Percentiles rank a stretch among this genome's conserved stretches.
Conservation (phyloP, 371 early-diverging fungal species). For the Mucor piriformis region DNA sequence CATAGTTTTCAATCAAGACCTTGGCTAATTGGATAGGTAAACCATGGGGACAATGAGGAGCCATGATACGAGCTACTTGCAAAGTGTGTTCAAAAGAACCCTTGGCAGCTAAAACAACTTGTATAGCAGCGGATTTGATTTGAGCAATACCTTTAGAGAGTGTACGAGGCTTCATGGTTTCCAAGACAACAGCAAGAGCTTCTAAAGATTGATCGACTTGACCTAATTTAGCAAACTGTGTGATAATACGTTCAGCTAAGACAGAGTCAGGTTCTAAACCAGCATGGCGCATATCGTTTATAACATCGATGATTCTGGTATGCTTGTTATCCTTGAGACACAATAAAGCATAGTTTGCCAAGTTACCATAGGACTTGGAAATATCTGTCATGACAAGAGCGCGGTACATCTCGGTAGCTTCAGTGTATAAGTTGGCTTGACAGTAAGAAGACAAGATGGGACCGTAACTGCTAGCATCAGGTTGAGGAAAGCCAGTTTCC, state of each 20-base stretch:
- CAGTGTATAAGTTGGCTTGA: conserved; percentile 21
- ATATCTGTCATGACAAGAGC: conserved; percentile 43
- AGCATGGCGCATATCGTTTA: conserved; percentile 40
- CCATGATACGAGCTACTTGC: conserved; percentile 20
- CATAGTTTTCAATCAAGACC: conserved; percentile 23
- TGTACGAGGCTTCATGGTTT: conserved; percentile 34
- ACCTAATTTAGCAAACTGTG: conserved; percentile 19
- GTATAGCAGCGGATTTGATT: conserved; percentile 22
- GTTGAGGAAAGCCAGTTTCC: conserved; percentile 27
- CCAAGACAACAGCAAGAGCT: conserved; percentile 28
- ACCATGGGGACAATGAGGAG: conserved; percentile 20
- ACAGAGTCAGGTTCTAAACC: conserved; percentile 47
- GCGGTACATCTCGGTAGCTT: conserved; percentile 37
- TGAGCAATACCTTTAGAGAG: conserved; percentile 28
- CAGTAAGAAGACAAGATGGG: conserved; percentile 51
- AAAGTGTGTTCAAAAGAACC: conserved; percentile 17
- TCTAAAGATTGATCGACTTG: conserved; percentile 23
- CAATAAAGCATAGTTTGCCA: conserved; percentile 49
- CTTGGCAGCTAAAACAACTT: conserved; percentile 10
- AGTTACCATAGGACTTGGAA: conserved; percentile 49
- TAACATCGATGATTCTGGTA: conserved; percentile 19
- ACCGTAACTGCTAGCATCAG: conserved; percentile 52
- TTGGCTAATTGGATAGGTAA: conserved; percentile 21
- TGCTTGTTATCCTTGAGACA: conserved; percentile 29
- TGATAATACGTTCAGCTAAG: conserved; percentile 36